Evolutionary conservation across 108 stramenopile species (phyloP), one percentile per base, ranked within the genome.

Genomic region (Skeletonema grethae): DNA sequence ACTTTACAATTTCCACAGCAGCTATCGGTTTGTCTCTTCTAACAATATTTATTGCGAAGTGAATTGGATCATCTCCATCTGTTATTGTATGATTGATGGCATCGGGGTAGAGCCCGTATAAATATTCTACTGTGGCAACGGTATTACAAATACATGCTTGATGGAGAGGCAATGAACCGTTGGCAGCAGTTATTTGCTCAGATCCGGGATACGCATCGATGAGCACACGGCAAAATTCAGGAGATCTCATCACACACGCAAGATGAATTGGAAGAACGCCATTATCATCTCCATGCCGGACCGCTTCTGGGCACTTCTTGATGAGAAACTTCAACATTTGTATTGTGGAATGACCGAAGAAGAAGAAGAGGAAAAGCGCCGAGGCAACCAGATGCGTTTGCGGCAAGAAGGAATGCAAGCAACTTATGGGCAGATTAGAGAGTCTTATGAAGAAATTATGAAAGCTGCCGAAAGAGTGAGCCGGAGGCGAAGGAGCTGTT

Each of bases 161-260:
- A 34, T 34, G 32, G 3, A 34, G 3, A 34, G 32, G 32, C 32
- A 34, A 34, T 34, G 6, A 7, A n/a, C n/a, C n/a, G n/a, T n/a
- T n/a, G n/a, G 32, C 32, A 34, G 1, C 9, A 16, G 5, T n/a
- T 41, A 38, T 48, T 39, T 43, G n/a, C 64, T 41, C 16, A 11
- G 64, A 65, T 65, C 41, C 64, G 1, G 64, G 64, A 28, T 43
- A 12, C 0, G 64, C 31, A 22, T 65, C 11, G 41, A 65, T 65
- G 0, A 65, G 4, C 16, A 18, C 5, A 0, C 22, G 2, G 4
- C 22, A 55, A 24, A 55, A 55, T 3, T 18, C 18, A 24, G 53
- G 53, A 55, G 53, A 24, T 55, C 4, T 34, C 3, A 3, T 7
- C 22, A 0, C 1, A 34, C 32, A 3, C 5, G 32, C 32, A 1